phyloP scores from a whole-genome alignment of 768 basidiomycete genomes.

The Butyriboletus loyo region DNA sequence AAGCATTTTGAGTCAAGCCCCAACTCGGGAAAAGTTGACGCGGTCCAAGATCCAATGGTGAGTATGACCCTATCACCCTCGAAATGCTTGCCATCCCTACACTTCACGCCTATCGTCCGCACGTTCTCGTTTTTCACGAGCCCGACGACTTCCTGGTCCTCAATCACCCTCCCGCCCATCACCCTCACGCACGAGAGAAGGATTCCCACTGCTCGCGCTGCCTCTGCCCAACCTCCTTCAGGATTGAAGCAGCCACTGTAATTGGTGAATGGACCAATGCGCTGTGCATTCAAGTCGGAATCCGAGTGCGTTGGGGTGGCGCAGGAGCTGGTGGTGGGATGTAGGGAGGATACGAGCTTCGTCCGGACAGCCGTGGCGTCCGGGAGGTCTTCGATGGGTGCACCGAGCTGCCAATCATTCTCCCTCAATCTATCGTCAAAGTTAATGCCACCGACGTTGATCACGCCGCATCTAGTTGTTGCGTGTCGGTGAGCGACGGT shows the following conservation, averaged over 20 bases:
- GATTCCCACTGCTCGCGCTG: constrained; percentile 58
- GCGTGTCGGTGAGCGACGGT: not conserved
- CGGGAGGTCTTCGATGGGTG: constrained; percentile 37
- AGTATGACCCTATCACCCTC: constrained; percentile 63
- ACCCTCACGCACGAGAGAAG: constrained; percentile 54
- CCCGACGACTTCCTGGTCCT: constrained; percentile 54
- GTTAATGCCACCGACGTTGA: constrained; percentile 21
- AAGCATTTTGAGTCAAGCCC: constrained; percentile 49
- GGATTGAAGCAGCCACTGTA: constrained; percentile 64
- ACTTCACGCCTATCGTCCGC: constrained; percentile 56
- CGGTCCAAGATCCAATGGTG: constrained; percentile 83
- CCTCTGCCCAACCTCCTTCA: constrained; percentile 84
- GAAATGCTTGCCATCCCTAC: constrained; percentile 54
- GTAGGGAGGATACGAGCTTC: constrained; percentile 18
- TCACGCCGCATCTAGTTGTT: constrained; percentile 23
- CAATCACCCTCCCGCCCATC: constrained; percentile 57
- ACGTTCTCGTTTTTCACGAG: constrained; percentile 40
- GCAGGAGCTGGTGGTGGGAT: not conserved
- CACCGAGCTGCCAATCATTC: constrained; percentile 63
- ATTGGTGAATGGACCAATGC: constrained; percentile 16
- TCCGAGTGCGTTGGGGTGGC: not conserved
- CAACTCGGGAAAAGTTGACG: constrained; percentile 66
- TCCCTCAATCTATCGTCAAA: constrained; percentile 55
- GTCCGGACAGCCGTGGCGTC: constrained; percentile 12
- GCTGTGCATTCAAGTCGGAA: not conserved